Evolutionary conservation across 2,329 filamentous ascomycete genomes (phyloP).

Genomic region (Colletotrichum gigasporum): DNA sequence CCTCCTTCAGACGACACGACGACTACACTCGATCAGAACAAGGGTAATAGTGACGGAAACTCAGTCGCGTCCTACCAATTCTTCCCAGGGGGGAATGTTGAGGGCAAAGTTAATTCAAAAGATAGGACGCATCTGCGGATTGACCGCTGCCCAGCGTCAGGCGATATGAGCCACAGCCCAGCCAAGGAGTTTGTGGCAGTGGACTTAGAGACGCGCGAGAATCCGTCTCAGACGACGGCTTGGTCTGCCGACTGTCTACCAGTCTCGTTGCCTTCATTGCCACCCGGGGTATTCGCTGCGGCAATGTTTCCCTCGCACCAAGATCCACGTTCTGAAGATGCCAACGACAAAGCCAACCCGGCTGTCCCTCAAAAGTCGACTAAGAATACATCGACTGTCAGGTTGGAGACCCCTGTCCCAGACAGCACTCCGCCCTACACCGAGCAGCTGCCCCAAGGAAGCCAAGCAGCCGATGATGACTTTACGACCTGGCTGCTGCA

Average conservation of each 20-base stretch:
- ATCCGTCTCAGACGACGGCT: background rate
- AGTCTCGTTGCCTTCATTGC: background rate
- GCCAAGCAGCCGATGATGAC: background rate
- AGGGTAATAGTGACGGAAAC: background rate
- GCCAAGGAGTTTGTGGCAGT: background rate
- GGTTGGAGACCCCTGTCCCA: background rate
- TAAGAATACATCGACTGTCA: background rate
- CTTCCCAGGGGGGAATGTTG: background rate
- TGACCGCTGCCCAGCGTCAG: background rate
- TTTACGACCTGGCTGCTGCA: background rate
- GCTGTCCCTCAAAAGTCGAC: background rate
- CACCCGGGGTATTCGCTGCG: background rate
- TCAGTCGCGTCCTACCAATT: background rate
- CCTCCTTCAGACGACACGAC: background rate
- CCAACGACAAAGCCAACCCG: background rate
- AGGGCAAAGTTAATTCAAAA: background rate
- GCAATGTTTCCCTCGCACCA: background rate
- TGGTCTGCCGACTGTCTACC: background rate
- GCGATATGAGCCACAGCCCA: background rate
- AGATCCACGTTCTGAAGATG: background rate
- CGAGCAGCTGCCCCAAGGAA: background rate
- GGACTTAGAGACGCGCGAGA: background rate
- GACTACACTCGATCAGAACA: background rate
- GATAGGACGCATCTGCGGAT: background rate
- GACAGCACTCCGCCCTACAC: background rate